These are phyloP conservation scores for Glebionis coronaria DNA, from an alignment of 129 eudicot species.

Conservation along the genomic window DNA sequence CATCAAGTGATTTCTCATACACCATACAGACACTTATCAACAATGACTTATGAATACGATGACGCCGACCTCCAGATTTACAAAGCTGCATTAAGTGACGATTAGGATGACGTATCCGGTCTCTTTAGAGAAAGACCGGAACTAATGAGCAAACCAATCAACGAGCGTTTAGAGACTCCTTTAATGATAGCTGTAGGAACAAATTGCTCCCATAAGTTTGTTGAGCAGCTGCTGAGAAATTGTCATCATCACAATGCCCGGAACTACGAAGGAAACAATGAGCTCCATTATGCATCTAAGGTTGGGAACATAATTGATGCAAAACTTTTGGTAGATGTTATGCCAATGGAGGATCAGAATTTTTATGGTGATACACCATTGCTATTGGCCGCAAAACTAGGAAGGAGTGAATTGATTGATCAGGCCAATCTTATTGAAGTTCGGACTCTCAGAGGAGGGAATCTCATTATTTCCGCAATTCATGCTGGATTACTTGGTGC, in stretches of 20 bases:
- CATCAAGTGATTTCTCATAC: too few relatives aligned
- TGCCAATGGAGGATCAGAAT: too few relatives aligned
- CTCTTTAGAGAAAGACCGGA: not conserved
- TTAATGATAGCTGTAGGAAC: slow-evolving; percentile 18
- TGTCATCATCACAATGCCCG: not conserved
- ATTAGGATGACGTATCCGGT: not conserved
- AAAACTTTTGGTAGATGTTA: too few relatives aligned
- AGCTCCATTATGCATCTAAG: not conserved
- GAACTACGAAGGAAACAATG: not conserved
- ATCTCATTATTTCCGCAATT: too few relatives aligned
- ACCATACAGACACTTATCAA: too few relatives aligned
- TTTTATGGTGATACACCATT: too few relatives aligned
- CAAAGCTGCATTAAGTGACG: not conserved
- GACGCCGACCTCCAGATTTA: not conserved
- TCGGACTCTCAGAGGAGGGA: too few relatives aligned
- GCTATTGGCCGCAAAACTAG: too few relatives aligned
- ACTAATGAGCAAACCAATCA: not conserved
- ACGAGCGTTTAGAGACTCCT: not conserved
- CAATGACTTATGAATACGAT: not conserved
- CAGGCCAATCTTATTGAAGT: too few relatives aligned
- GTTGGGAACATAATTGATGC: not conserved
- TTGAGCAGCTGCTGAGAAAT: not conserved
- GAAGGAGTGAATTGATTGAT: too few relatives aligned
- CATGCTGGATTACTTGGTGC: too few relatives aligned
- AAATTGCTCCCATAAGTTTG: not conserved